Percentiles rank a stretch among this genome's conserved stretches.
Evolutionary conservation across 257 asterid species (phyloP).

Genomic region (Petrea volubilis): DNA sequence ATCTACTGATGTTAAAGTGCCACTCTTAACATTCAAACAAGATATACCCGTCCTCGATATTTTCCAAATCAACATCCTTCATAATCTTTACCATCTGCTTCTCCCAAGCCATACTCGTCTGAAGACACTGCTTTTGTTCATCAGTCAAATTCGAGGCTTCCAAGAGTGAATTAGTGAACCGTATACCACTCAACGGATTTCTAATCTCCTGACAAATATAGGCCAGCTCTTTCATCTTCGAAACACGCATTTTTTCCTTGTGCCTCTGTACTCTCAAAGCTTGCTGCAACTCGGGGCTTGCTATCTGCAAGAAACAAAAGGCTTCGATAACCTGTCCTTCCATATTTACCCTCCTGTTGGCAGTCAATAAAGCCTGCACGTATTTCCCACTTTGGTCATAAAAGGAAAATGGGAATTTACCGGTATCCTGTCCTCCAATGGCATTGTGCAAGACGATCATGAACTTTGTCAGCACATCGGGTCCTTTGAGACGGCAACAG

Average conservation of each 20-base stretch:
- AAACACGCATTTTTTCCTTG: slow-evolving; percentile 48
- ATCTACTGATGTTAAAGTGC: background rate
- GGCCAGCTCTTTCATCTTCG: slow-evolving; percentile 67
- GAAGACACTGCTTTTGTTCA: slow-evolving; percentile 74
- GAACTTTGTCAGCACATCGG: slow-evolving; percentile 70
- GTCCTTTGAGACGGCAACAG: slow-evolving; percentile 70
- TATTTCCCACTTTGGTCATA: slow-evolving; percentile 59
- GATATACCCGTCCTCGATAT: slow-evolving; percentile 75
- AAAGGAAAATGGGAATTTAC: slow-evolving; percentile 70
- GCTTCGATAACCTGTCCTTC: slow-evolving; percentile 69
- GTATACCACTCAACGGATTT: slow-evolving; percentile 66
- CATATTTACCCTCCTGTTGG: slow-evolving; percentile 63
- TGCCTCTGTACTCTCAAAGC: slow-evolving; percentile 55
- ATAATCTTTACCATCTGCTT: slow-evolving; percentile 72
- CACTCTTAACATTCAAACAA: background rate
- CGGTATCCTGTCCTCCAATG: slow-evolving; percentile 73
- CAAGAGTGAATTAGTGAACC: slow-evolving; percentile 68
- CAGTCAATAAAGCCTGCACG: slow-evolving; percentile 69
- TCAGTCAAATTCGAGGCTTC: slow-evolving; percentile 63
- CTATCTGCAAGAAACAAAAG: slow-evolving; percentile 79
- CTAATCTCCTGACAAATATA: slow-evolving; percentile 33
- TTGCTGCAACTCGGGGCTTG: slow-evolving; percentile 67
- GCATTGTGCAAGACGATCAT: slow-evolving; percentile 82
- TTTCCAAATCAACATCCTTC: slow-evolving; percentile 66
- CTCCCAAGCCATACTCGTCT: slow-evolving; percentile 83